A percentile compares a stretch with the other conserved stretches of the same genome.
phyloP scores from a whole-genome alignment of 2,329 filamentous ascomycete species.

The Monosporascus cannonballus region DNA sequence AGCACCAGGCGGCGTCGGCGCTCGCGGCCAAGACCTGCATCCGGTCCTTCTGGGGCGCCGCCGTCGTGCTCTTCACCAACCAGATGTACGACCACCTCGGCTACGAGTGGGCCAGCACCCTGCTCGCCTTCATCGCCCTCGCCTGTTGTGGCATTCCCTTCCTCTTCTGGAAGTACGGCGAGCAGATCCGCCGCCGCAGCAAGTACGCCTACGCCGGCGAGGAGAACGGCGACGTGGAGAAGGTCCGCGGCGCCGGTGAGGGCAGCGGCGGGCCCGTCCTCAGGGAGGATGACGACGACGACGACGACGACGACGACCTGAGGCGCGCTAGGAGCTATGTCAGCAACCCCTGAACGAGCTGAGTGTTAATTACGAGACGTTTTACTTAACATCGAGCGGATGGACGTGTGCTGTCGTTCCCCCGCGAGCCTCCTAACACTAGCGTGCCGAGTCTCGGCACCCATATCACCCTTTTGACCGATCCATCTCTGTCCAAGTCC shows the following conservation, averaged over 20 bases:
- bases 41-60: constrained; percentile 74
- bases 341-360: constrained; percentile 34
- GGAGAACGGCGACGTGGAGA: constrained; percentile 32
- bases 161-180: constrained; percentile 74
- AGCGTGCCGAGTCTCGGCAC: no score
- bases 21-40: constrained; percentile 78
- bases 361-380: constrained; percentile 11
- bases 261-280: constrained; percentile 18
- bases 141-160: constrained; percentile 80
- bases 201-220: constrained; percentile 68
- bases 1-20: constrained; percentile 71
- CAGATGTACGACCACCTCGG: constrained; percentile 73
- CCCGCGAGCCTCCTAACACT: no score
- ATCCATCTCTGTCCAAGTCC: no score
- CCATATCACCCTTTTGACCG: no score
- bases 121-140: constrained; percentile 68
- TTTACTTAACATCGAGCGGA: no score
- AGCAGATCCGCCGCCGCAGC: constrained; percentile 59
- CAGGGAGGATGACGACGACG: constrained; percentile 25
- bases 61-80: constrained; percentile 69
- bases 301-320: constrained; percentile 33
- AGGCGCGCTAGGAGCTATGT: constrained; percentile 40
- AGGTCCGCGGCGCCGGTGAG: constrained; percentile 29
- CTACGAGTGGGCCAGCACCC: constrained; percentile 68
- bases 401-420: no score